Evolutionary conservation across 371 early-diverging fungal species (phyloP).

Genomic region (Nosema granulosis): DNA sequence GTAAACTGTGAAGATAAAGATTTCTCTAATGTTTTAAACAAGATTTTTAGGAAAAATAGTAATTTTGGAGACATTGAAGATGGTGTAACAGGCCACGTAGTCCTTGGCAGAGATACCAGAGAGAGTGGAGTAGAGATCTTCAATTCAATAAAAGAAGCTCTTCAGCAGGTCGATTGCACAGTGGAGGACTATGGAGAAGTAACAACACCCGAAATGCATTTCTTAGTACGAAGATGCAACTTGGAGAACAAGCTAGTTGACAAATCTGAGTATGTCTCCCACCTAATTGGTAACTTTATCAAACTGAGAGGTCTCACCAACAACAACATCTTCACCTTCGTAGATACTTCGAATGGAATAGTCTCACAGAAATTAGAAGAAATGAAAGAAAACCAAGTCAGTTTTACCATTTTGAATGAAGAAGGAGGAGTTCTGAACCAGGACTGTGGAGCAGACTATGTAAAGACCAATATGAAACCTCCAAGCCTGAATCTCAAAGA

Average conservation of each 20-base stretch:
- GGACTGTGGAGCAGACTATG: constrained; percentile 87
- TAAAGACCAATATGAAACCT: constrained; percentile 77
- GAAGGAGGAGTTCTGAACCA: constrained; percentile 57
- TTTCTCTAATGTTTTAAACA: constrained; percentile 69
- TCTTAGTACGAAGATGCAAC: constrained; percentile 49
- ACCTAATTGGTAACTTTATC: constrained; percentile 8
- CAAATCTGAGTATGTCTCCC: constrained; percentile 35
- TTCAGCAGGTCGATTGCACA: constrained; percentile 71
- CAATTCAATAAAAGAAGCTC: constrained; percentile 74
- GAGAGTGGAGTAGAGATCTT: constrained; percentile 80
- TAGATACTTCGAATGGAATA: constrained; percentile 71
- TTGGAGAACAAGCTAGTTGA: constrained; percentile 7
- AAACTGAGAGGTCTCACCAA: constrained; percentile 28
- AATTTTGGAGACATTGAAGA: constrained; percentile 70
- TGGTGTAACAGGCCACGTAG: constrained; percentile 44
- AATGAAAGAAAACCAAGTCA: constrained; percentile 76
- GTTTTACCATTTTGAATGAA: constrained; percentile 54
- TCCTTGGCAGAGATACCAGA: constrained; percentile 66
- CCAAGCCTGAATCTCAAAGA: constrained; percentile 68
- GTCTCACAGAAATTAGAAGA: constrained; percentile 80
- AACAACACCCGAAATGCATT: constrained; percentile 71
- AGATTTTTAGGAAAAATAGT: constrained; percentile 71
- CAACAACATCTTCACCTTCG: constrained; percentile 11
- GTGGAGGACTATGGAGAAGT: constrained; percentile 77
- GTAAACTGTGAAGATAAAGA: constrained; percentile 78